These are phyloP conservation scores for Taxawa tesnikishii DNA, from an alignment of 2,329 filamentous ascomycete species.

Conservation along the genomic window DNA sequence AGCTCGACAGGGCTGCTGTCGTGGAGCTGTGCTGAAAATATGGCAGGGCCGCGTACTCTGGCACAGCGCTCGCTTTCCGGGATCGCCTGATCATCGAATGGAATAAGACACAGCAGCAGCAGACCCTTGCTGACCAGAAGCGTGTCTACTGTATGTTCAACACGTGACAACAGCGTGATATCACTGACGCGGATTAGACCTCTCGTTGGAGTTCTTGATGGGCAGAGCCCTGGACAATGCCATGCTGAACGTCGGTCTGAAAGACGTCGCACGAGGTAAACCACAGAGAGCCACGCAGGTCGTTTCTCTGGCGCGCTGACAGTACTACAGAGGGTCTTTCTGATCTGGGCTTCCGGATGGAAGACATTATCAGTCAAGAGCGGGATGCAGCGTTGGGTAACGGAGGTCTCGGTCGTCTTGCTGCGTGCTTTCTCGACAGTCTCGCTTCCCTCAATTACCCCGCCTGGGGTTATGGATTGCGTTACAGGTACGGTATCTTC, in stretches of 20 bases:
- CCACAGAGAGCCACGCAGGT: too few species aligned
- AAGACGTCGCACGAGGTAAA: constrained; percentile 69
- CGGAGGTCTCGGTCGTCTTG: constrained; percentile 84
- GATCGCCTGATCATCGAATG: constrained; percentile 89
- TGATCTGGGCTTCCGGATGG: constrained; percentile 91
- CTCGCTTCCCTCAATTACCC: constrained; percentile 89
- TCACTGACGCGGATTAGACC: constrained; percentile 36
- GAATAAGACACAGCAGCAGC: constrained; percentile 96
- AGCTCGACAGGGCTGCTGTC: constrained; percentile 11
- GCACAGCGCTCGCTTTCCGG: constrained; percentile 81
- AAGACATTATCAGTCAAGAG: constrained; percentile 89
- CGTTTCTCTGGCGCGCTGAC: constrained; percentile 12
- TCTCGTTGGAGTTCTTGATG: constrained; percentile 97
- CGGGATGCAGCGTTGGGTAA: constrained; percentile 95
- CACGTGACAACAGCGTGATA: neutral
- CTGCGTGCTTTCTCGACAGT: constrained; percentile 94
- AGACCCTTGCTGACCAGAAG: constrained; percentile 84
- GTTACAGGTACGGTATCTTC: constrained; percentile 92
- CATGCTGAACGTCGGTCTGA: constrained; percentile 89
- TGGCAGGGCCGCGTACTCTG: constrained; percentile 68
- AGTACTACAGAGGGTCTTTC: constrained; percentile 55
- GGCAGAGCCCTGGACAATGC: constrained; percentile 93
- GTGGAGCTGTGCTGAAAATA: constrained; percentile 4
- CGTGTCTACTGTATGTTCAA: constrained; percentile 64
- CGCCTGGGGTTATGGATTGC: constrained; percentile 92